phyloP scores from a whole-genome alignment of 148 eudicot genomes.

The Diospyros kaki region DNA sequence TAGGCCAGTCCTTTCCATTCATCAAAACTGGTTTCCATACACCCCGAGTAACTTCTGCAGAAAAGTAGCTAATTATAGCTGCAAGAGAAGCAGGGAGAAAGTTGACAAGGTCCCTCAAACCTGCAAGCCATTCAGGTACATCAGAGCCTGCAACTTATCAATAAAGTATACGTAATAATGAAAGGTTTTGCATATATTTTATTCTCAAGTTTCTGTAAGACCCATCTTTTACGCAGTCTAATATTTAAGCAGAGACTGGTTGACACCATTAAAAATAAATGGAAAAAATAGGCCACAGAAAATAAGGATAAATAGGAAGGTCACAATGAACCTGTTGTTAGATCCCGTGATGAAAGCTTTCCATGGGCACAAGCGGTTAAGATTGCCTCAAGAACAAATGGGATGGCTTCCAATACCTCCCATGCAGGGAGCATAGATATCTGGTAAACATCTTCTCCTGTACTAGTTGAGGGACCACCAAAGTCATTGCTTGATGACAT shows the following conservation, averaged over 20 bases:
- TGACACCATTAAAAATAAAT: too few relatives aligned
- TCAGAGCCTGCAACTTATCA: too few relatives aligned
- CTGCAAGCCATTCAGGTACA: not conserved
- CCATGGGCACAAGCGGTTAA: constrained; percentile 74
- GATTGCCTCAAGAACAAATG: constrained; percentile 66
- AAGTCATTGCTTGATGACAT: constrained; percentile 36
- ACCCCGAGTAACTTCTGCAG: constrained; percentile 74
- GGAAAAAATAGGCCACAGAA: too few relatives aligned
- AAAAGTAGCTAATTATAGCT: constrained; percentile 60
- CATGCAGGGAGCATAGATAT: constrained; percentile 62
- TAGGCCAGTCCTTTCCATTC: constrained; percentile 93
- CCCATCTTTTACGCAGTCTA: too few relatives aligned
- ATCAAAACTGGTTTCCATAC: constrained; percentile 67
- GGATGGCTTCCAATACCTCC: constrained; percentile 79
- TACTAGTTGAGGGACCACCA: constrained; percentile 26
- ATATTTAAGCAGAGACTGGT: too few relatives aligned
- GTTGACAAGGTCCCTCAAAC: not conserved
- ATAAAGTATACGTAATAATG: too few relatives aligned
- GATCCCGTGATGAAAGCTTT: constrained; percentile 40
- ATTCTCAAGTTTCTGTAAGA: too few relatives aligned
- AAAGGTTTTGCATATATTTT: too few relatives aligned
- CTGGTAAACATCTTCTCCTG: constrained; percentile 33
- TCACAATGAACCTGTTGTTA: not conserved
- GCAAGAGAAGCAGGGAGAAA: constrained; percentile 73
- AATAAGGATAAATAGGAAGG: too few relatives aligned